Conservation (phyloP, 768 basidiomycete genomes). For the Phlebiopsis flavidoalba region DNA sequence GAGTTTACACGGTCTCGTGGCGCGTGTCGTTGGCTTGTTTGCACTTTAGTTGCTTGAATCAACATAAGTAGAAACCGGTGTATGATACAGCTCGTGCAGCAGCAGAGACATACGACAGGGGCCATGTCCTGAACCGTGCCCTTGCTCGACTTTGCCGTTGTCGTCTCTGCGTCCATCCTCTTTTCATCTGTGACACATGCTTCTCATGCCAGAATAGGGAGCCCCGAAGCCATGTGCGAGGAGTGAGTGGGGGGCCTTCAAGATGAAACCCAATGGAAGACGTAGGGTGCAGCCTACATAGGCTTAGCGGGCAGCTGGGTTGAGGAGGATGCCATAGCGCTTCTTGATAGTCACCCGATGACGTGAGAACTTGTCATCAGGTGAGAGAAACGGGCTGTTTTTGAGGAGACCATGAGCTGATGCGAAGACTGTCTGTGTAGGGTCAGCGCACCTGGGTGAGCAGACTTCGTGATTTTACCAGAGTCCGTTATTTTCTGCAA, state of each 20-base stretch:
- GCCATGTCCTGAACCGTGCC: background rate
- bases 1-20: too few relatives aligned
- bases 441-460: slow-evolving; percentile 79
- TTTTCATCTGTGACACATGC: background rate
- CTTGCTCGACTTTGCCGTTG: background rate
- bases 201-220: background rate
- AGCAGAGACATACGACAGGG: background rate
- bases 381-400: slow-evolving; percentile 93
- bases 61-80: too few relatives aligned
- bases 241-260: background rate
- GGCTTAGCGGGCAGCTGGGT: slow-evolving; percentile 88
- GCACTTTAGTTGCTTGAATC: too few relatives aligned
- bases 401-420: background rate
- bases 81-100: too few relatives aligned
- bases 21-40: too few relatives aligned
- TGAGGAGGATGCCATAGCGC: slow-evolving; percentile 82
- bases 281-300: slow-evolving; percentile 36
- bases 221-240: background rate
- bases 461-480: slow-evolving; percentile 89
- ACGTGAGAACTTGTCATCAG: slow-evolving; percentile 98
- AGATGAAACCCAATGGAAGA: background rate
- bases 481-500: slow-evolving; percentile 78
- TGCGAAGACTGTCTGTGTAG: background rate
- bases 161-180: background rate
- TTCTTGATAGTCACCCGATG: slow-evolving; percentile 98